These are phyloP conservation scores for Paraphaeosphaeria sporulosa DNA, from an alignment of 2,329 filamentous ascomycete genomes.

Conservation along the genomic window DNA sequence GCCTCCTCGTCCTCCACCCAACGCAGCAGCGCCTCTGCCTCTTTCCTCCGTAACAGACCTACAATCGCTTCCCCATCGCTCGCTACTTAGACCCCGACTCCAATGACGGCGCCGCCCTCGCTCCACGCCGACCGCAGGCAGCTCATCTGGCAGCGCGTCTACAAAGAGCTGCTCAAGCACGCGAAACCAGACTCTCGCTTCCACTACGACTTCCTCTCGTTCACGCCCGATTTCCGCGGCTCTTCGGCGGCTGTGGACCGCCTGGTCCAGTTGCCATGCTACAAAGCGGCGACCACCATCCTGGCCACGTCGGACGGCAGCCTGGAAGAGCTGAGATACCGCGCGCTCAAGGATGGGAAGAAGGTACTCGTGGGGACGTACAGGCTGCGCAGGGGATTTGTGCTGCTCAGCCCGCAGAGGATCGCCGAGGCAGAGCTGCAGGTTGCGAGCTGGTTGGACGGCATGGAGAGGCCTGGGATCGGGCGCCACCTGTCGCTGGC, in stretches of 20 bases:
- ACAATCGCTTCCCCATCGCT: constrained; percentile 8
- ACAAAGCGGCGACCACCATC: constrained; percentile 40
- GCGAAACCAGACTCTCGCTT: constrained; percentile 55
- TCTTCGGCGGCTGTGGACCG: constrained; percentile 45
- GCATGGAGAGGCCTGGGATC: constrained; percentile 52
- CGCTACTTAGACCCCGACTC: constrained; percentile 5
- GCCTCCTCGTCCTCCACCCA: background rate
- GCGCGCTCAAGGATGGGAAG: constrained; percentile 52
- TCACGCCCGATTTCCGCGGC: constrained; percentile 53
- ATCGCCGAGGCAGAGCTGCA: constrained; percentile 38
- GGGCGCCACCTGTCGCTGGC: constrained; percentile 45
- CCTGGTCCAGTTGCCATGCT: constrained; percentile 43
- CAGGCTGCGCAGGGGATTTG: constrained; percentile 52
- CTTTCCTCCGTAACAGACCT: background rate
- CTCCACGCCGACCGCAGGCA: constrained; percentile 22
- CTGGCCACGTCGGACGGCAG: constrained; percentile 56
- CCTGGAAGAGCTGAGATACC: constrained; percentile 50
- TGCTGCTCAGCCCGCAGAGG: constrained; percentile 48
- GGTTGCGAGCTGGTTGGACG: constrained; percentile 52
- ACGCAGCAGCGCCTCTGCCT: background rate
- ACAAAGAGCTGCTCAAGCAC: constrained; percentile 47
- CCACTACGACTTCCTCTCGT: constrained; percentile 53
- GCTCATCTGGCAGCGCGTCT: constrained; percentile 41
- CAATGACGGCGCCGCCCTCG: constrained; percentile 27
- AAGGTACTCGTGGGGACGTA: constrained; percentile 53